A percentile compares a stretch with the other conserved stretches of the same genome.
phyloP scores from a whole-genome alignment of 208 protist species.

The Angomonas deanei region DNA sequence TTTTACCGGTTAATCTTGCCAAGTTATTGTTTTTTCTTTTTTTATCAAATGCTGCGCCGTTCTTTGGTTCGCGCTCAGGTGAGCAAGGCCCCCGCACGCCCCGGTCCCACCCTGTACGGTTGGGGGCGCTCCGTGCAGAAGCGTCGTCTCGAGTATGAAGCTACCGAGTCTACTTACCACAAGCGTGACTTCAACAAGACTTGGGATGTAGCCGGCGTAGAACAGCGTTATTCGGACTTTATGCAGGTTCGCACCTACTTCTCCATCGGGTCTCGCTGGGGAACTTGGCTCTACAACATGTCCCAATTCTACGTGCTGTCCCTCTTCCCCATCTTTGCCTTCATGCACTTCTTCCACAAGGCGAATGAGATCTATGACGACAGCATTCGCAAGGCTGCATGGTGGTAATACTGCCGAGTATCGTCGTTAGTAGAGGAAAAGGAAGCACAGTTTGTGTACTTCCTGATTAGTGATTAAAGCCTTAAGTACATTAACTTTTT shows the following conservation, averaged over 20 bases:
- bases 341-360: conserved; percentile 83
- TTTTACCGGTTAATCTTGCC: neutral
- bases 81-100: conserved; percentile 78
- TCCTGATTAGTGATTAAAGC: too few relatives aligned
- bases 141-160: conserved; percentile 88
- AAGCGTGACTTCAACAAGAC: conserved; percentile 91
- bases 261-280: conserved; percentile 81
- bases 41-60: conserved; percentile 59
- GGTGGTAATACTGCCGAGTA: conserved; percentile 90
- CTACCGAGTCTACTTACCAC: conserved; percentile 85
- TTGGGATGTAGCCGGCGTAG: conserved; percentile 84
- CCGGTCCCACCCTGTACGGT: conserved; percentile 84
- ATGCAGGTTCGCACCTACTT: conserved; percentile 89
- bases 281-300: conserved; percentile 88
- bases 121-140: conserved; percentile 90
- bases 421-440: neutral
- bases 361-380: conserved; percentile 79
- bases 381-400: conserved; percentile 76
- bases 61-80: conserved; percentile 55
- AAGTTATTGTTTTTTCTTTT: conserved; percentile 8
- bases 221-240: conserved; percentile 87
- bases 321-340: conserved; percentile 71
- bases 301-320: conserved; percentile 84
- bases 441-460: too few relatives aligned
- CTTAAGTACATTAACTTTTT: too few relatives aligned